Base-by-base conservation (phyloP, 441 rosid genomes). In the Erodium chrysanthum region DNA sequence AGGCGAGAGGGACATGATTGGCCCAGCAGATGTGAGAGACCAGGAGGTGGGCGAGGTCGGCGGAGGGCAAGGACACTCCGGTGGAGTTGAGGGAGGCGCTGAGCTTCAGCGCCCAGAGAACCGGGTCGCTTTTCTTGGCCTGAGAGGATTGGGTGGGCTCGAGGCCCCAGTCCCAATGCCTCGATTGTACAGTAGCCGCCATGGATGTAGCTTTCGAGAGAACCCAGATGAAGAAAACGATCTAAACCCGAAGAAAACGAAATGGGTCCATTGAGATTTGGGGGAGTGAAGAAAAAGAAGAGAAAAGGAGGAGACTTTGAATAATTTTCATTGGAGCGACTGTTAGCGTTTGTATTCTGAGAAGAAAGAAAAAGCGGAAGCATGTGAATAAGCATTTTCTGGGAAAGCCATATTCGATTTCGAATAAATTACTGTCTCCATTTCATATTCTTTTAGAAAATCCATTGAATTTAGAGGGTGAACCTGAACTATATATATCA, bases 11-110 rank as follows among this genome's bases (percentile, higher is more conserved):
- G 31, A 89, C 83, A 81, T 91, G 86, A 62, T 94, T 94, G 56
- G 78, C 93, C 84, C 91, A 91, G 82, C 89, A 91, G 77, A 89
- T 84, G 68, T 94, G 88, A 31, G 98, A 88, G 69, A 87, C 94
- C 42, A 94, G 79, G 54, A 91, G 79, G 66, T 78, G 84, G 60
- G 97, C 97, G 46, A 94, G 79, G 66, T 89, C 88, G 40, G 73
- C 42, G 12, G 98, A 94, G 0, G 98, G 98, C 62, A 89, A 75
- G 14, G 76, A 64, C 67, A 87, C 79, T 31, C 87, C 86, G 31
- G 87, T 84, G 1, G 90, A 82, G 74, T 70, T 72, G 76, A 91
- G 92, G 22, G 50, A 77, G 69, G 84, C 75, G 65, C 80, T 81
- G 62, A 91, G 88, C 75, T 86, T 85, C 73, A 79, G 65, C 78